phyloP scores from a whole-genome alignment of 2,329 filamentous ascomycete genomes.

The Colletotrichum sojae region DNA sequence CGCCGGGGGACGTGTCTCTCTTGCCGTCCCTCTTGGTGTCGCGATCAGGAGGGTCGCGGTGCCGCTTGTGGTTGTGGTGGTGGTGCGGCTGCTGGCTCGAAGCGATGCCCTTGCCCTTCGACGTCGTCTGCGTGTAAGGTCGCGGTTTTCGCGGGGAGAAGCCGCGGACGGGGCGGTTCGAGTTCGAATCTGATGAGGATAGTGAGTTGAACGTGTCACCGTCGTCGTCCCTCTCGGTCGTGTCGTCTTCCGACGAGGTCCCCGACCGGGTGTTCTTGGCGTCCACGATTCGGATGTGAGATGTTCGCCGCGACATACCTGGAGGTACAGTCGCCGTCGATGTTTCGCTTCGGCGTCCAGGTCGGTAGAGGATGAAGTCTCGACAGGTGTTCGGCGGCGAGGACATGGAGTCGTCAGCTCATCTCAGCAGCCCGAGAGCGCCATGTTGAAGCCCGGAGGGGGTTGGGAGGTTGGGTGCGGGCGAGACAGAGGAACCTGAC shows the following conservation, averaged over 20 bases:
- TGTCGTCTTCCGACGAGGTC: slow-evolving; percentile 1
- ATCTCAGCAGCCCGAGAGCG: neutral
- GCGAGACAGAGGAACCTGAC: neutral
- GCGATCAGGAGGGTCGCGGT: neutral
- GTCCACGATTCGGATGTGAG: neutral
- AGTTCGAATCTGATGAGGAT: neutral
- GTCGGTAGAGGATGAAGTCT: neutral
- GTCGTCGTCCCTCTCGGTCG: neutral
- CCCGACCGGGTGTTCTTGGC: neutral
- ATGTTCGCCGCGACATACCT: neutral
- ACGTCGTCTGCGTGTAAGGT: neutral
- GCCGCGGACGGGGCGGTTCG: neutral
- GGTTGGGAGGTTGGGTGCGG: neutral
- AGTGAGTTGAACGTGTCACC: neutral
- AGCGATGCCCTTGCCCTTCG: neutral
- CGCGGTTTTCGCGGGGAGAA: neutral
- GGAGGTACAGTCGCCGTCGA: neutral
- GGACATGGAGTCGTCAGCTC: neutral
- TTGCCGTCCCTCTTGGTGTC: neutral
- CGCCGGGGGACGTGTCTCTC: neutral
- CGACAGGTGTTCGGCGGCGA: neutral
- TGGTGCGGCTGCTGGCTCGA: neutral
- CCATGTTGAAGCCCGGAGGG: neutral
- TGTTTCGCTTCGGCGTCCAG: neutral
- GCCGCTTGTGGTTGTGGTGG: too few relatives aligned